Evolutionary conservation across 495 filamentous ascomycete genomes (phyloP).

Genomic region (Trichocladium uniseriatum): DNA sequence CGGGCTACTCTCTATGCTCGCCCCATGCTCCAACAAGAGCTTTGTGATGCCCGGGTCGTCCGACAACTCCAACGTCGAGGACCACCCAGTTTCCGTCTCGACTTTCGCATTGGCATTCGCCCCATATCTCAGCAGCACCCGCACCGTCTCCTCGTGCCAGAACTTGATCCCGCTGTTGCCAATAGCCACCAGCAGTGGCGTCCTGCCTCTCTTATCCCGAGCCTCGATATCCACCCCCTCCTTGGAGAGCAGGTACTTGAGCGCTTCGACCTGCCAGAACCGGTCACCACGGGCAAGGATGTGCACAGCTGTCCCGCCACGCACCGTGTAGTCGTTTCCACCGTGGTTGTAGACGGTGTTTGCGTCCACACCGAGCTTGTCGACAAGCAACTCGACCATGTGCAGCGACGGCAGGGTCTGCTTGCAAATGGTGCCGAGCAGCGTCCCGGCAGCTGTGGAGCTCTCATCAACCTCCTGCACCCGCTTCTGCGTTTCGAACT

Average conservation of each 20-base stretch:
- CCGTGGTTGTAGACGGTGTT: neutral
- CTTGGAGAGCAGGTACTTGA: conserved; percentile 12
- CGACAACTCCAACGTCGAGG: neutral
- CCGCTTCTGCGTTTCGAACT: neutral
- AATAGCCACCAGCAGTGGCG: conserved; percentile 1
- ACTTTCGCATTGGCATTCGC: conserved; percentile 3
- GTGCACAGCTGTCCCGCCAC: conserved; percentile 9
- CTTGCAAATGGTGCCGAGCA: conserved; percentile 1
- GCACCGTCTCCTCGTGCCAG: conserved; percentile 1
- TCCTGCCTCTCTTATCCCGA: conserved; percentile 12
- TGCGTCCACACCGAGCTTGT: conserved; percentile 8
- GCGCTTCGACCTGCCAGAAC: conserved; percentile 12
- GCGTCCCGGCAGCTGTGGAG: neutral
- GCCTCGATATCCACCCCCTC: conserved; percentile 18
- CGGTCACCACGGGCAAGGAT: conserved; percentile 3
- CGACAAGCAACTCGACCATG: conserved; percentile 7
- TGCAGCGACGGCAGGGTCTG: neutral
- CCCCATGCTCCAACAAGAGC: conserved; percentile 1
- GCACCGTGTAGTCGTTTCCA: neutral
- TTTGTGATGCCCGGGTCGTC: neutral
- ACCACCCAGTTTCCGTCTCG: neutral
- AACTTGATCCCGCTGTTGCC: neutral
- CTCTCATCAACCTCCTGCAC: neutral
- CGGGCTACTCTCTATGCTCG: neutral
- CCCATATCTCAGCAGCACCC: conserved; percentile 1